A percentile compares a stretch with the other conserved stretches of the same genome.
phyloP scores from a whole-genome alignment of 768 basidiomycete genomes.

The Russula vinacea region DNA sequence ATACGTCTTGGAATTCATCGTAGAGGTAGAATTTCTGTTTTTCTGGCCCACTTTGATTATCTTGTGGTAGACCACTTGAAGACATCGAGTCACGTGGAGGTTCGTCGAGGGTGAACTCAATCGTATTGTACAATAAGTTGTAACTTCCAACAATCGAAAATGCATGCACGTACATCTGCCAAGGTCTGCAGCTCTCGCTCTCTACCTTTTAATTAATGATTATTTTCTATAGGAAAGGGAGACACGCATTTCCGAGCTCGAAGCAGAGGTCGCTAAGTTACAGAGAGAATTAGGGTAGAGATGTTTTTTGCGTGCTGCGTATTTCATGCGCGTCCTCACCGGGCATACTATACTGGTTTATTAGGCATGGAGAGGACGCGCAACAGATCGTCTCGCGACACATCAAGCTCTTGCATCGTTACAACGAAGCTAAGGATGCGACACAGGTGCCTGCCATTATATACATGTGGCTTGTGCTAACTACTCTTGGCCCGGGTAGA shows the following conservation, averaged over 20 bases:
- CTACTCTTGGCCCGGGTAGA: constrained; percentile 40
- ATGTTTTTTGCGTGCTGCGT: background rate
- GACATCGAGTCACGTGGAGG: no score
- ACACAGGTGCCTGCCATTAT: constrained; percentile 50
- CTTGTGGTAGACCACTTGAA: background rate
- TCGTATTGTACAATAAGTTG: no score
- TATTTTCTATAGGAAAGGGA: constrained; percentile 19
- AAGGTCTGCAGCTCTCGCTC: background rate
- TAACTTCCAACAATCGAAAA: background rate
- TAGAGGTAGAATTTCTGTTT: no score
- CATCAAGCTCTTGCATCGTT: constrained; percentile 64
- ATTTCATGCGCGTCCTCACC: background rate
- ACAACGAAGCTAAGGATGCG: constrained; percentile 79
- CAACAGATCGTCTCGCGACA: constrained; percentile 58
- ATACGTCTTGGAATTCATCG: no score
- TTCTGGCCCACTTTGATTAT: background rate
- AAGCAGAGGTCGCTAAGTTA: constrained; percentile 20
- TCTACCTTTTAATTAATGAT: background rate
- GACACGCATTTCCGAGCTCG: constrained; percentile 23
- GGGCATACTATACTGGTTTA: background rate
- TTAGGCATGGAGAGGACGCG: constrained; percentile 44
- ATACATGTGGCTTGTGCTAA: background rate
- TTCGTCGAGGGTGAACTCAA: no score
- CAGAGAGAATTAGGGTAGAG: constrained; percentile 23
- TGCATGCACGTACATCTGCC: constrained; percentile 27